phyloP scores from a whole-genome alignment of 352 stramenopile genomes.

The Globisporangium okanoganense region DNA sequence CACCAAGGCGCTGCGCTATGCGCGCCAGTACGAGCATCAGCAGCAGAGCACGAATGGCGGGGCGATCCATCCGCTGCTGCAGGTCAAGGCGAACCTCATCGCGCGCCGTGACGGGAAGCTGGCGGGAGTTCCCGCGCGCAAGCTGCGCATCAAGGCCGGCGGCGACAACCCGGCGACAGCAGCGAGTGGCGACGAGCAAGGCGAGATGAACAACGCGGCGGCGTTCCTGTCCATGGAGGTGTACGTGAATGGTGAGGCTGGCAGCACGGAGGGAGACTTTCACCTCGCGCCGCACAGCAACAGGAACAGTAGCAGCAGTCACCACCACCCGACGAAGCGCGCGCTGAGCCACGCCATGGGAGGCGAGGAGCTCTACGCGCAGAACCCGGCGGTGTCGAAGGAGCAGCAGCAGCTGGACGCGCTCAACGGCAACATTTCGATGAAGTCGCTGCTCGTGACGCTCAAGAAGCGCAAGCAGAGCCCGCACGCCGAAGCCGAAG shows the following conservation, averaged over 20 bases:
- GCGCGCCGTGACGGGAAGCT: constrained; percentile 22
- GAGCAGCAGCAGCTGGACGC: constrained; percentile 14
- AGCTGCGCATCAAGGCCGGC: constrained; percentile 10
- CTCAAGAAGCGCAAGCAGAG: constrained; percentile 59
- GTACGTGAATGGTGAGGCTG: constrained; percentile 19
- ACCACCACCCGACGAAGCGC: not conserved
- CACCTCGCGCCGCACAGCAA: constrained; percentile 2
- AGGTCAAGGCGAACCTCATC: constrained; percentile 30
- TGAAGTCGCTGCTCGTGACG: constrained; percentile 64
- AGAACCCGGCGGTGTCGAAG: constrained; percentile 4
- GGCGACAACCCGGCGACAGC: constrained; percentile 9
- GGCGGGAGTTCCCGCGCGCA: constrained; percentile 5
- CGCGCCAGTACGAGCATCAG: not conserved
- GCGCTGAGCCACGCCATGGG: constrained; percentile 1
- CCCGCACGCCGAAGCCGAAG: constrained; percentile 2
- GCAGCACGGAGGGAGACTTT: not conserved
- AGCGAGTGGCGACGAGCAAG: not conserved
- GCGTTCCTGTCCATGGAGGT: constrained; percentile 27
- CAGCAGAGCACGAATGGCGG: not conserved
- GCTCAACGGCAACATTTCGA: constrained; percentile 50
- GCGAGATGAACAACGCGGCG: not conserved
- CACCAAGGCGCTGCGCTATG: not conserved
- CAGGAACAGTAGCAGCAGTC: constrained; percentile 1
- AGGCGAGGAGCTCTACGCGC: constrained; percentile 12
- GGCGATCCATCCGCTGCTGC: constrained; percentile 22